Conservation (phyloP, 768 basidiomycete species). For the Pleurotus citrinopileatus region DNA sequence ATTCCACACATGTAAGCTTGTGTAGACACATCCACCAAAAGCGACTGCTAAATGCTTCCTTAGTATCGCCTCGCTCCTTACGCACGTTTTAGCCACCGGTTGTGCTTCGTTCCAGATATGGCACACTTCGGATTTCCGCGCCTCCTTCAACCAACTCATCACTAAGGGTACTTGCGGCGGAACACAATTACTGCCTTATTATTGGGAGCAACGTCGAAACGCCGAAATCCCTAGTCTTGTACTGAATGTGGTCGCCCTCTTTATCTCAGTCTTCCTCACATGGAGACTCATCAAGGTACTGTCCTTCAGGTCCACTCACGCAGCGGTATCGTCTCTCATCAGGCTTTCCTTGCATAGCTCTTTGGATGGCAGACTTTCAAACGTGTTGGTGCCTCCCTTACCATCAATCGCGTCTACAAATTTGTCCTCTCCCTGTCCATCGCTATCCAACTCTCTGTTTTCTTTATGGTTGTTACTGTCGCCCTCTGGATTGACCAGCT, state of each 20-base stretch:
- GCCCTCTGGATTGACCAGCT: slow-evolving; percentile 79
- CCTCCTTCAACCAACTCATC: slow-evolving; percentile 52
- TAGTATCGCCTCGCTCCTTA: slow-evolving; percentile 62
- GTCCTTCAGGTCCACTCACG: neutral
- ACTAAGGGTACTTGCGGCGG: slow-evolving; percentile 63
- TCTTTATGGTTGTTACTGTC: slow-evolving; percentile 71
- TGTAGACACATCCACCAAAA: neutral
- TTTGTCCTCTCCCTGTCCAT: slow-evolving; percentile 68
- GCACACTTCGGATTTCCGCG: slow-evolving; percentile 56
- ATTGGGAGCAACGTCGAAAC: slow-evolving; percentile 57
- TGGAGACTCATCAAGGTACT: slow-evolving; percentile 74
- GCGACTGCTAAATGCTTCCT: neutral
- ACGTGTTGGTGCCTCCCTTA: slow-evolving; percentile 72
- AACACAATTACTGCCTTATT: slow-evolving; percentile 49
- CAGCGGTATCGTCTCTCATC: neutral
- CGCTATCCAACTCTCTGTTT: slow-evolving; percentile 70
- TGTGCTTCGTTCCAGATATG: slow-evolving; percentile 72
- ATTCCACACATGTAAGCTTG: slow-evolving; percentile 60
- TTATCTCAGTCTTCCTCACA: slow-evolving; percentile 62
- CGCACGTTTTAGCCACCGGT: slow-evolving; percentile 68
- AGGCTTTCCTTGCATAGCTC: slow-evolving; percentile 30
- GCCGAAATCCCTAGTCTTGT: slow-evolving; percentile 67
- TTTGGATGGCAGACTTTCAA: slow-evolving; percentile 92
- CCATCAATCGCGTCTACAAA: slow-evolving; percentile 75
- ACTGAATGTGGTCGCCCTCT: slow-evolving; percentile 56